Percentiles rank a stretch among this genome's conserved stretches.
These are phyloP conservation scores for Suillus paluster DNA, from an alignment of 768 basidiomycete species.

Conservation along the genomic window DNA sequence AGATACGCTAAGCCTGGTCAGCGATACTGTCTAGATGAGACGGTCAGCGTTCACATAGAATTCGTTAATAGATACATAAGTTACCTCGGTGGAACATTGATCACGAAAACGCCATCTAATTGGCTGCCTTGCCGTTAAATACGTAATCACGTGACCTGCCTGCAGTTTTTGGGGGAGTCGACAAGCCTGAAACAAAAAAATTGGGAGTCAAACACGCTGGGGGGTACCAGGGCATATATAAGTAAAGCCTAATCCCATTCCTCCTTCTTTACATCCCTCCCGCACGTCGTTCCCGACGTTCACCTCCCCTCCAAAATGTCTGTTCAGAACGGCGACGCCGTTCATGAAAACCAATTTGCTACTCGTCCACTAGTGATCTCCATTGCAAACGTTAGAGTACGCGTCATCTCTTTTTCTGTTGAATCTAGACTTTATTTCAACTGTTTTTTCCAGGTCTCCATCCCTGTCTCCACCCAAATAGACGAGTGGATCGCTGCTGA, in stretches of 20 bases:
- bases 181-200: constrained; percentile 5
- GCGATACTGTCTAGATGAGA: too few relatives aligned
- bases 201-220: constrained; percentile 8
- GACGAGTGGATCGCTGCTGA: constrained; percentile 95
- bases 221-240: not conserved
- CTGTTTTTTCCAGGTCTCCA: constrained; percentile 60
- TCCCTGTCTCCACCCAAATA: constrained; percentile 80
- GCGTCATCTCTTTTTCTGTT: constrained; percentile 20
- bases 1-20: too few relatives aligned
- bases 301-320: constrained; percentile 32
- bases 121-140: not conserved
- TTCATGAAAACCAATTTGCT: constrained; percentile 33
- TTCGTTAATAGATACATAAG: too few relatives aligned
- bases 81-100: too few relatives aligned
- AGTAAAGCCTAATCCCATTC: constrained; percentile 1
- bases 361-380: constrained; percentile 42
- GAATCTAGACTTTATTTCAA: constrained; percentile 11
- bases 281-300: constrained; percentile 13
- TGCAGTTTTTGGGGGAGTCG: constrained; percentile 4
- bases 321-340: constrained; percentile 34
- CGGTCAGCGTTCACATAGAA: too few relatives aligned
- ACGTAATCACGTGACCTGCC: constrained; percentile 4
- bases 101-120: not conserved
- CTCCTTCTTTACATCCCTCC: not conserved
- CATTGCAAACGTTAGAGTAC: constrained; percentile 39